Evolutionary conservation across 768 basidiomycete species (phyloP), one percentile per base, ranked within the genome.

Genomic region (Amanita polypyramis): DNA sequence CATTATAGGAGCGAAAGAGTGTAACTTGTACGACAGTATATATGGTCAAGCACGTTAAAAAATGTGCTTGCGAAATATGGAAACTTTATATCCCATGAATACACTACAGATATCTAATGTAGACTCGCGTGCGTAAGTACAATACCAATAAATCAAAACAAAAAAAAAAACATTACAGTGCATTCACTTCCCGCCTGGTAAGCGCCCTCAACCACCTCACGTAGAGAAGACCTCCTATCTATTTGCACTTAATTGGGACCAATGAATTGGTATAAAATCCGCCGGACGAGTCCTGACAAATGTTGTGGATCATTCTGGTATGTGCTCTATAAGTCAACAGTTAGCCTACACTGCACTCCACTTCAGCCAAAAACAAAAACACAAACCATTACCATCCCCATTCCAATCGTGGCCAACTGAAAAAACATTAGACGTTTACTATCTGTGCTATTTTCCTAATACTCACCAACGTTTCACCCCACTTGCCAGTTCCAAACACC

Each of bases 341-440:
- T 35, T 37, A 43, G 51, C 19, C 23, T 21, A 4, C 3, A n/a
- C 32, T 7, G 14, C 5, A 12, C 52, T 42, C n/a, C 29, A 19
- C n/a, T 19, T 15, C 1, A 33, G 17, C 27, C 35, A n/a, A n/a
- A n/a, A n/a, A 51, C 39, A 19, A 12, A 6, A n/a, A 3, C 12
- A 65, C 79, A 49, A 52, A 80, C 83, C 88, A 92, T 85, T 33
- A 94, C 86, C 89, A 96, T 88, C 5, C 81, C 83, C 85, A 93
- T 90, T 9, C 84, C 91, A 49, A 85, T 70, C 2, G 82, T 80
- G 6, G 80, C 79, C 39, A 86, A 61, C 74, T 76, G 38, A 3
- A 9, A 37, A 39, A 34, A 44, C 39, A 12, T 47, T 35, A 25
- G 52, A 27, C 21, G 38, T 47, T 32, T 14, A 33, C 6, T 36